Evolutionary conservation across 2,329 filamentous ascomycete species (phyloP).

Genomic region (Paecilomyces sp.): DNA sequence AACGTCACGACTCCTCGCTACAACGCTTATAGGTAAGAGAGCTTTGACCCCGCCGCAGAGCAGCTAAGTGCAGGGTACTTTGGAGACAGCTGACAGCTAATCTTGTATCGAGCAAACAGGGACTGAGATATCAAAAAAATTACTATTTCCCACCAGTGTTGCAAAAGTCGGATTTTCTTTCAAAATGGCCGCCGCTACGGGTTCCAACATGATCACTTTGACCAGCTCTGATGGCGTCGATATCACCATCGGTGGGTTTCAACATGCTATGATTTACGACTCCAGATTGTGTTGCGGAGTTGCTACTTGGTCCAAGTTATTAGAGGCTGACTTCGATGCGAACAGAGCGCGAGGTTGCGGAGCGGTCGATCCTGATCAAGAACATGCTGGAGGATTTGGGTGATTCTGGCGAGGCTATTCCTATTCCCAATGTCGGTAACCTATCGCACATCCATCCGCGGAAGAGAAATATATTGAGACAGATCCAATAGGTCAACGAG

Average conservation of each 20-base stretch:
- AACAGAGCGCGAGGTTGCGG: conserved; percentile 72
- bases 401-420: conserved; percentile 53
- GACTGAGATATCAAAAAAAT: neutral
- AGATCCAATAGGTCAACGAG: conserved; percentile 65
- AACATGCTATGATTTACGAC: neutral
- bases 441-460: neutral
- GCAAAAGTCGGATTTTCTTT: conserved; percentile 2
- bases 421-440: conserved; percentile 57
- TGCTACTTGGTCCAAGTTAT: neutral
- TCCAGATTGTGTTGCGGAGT: neutral
- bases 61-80: neutral
- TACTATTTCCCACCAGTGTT: neutral
- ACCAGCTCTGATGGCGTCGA: conserved; percentile 45
- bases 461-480: neutral
- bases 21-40: neutral
- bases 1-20: neutral
- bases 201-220: conserved; percentile 33
- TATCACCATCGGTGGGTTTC: conserved; percentile 44
- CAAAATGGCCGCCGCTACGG: conserved; percentile 17
- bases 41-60: neutral
- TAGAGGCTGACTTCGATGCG: conserved; percentile 28
- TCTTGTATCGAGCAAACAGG: neutral
- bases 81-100: neutral
- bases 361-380: conserved; percentile 93
- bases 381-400: conserved; percentile 96